Evolutionary conservation across 1,284 basidiomycete genomes (phyloP), one percentile per base, ranked within the genome.

Genomic region (Fereydounia khargensis): DNA sequence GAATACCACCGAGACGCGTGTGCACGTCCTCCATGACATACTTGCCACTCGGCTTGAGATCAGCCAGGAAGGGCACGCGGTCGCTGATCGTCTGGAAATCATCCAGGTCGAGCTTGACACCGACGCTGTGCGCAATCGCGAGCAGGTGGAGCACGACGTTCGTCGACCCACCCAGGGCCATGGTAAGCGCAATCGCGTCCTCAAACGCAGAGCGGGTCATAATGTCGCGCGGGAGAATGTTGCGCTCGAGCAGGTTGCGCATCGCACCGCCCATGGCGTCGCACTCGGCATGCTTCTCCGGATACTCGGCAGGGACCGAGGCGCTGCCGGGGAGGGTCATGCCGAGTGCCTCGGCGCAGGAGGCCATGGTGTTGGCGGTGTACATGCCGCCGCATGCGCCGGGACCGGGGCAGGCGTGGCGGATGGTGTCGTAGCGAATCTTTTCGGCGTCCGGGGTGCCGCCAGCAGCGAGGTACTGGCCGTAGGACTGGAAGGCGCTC

Each of bases 361-460:
- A 73, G 6, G 72, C 70, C 56, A 76, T 73, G 20, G 73, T 74
- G 58, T 76, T 76, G 47, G 73, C 73, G 22, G 73, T 65, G 55
- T 74, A 76, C 73, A 76, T 76, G 25, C 73, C 73, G 47, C 72
- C 72, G 41, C 73, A 76, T 9, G 72, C 72, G 25, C 73, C 73
- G 0, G 64, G 58, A 39, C 72, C 72, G 24, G 73, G 73, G 51
- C 73, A 76, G 8, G 64, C 53, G 46, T 74, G 46, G 19, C 72
- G 55, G 16, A 74, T 59, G 8, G 64, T 70, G 35, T 76, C 69
- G 50, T 70, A 66, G 19, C 72, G 65, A 23, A 66, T 64, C 52
- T 64, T 61, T 36, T 76, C 73, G 7, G 72, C 73, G 19, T 67
- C 61, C 1, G 63, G 56, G 4, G 70, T 65, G 25, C 62, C 62